phyloP scores from a whole-genome alignment of 2,329 filamentous ascomycete species.

The Colletotrichum orchidophilum region DNA sequence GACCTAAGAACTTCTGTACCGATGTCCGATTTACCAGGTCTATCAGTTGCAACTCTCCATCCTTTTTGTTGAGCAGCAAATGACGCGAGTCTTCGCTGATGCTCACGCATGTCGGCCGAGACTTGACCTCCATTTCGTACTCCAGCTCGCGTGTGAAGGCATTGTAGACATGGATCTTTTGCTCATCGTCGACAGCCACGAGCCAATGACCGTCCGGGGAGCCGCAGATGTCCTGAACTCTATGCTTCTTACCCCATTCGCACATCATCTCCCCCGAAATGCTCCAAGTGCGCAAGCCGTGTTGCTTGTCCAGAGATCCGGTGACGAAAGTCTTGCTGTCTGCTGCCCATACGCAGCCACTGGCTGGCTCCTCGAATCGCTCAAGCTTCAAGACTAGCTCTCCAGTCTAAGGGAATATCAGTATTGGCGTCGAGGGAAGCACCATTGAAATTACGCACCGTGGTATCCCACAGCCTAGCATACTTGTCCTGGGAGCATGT shows the following conservation, averaged over 20 bases:
- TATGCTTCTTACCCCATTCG: conserved; percentile 75
- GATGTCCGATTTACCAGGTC: conserved; percentile 77
- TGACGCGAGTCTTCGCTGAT: conserved; percentile 84
- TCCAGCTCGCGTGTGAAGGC: conserved; percentile 77
- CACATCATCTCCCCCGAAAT: conserved; percentile 68
- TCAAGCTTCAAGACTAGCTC: conserved; percentile 70
- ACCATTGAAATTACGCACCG: conserved; percentile 57
- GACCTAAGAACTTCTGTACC: conserved; percentile 80
- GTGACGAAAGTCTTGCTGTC: conserved; percentile 83
- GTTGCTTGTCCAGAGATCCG: conserved; percentile 75
- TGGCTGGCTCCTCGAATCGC: conserved; percentile 84
- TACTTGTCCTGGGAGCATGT: conserved; percentile 81
- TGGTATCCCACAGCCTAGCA: conserved; percentile 79
- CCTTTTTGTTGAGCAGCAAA: conserved; percentile 83
- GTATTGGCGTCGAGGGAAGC: neutral
- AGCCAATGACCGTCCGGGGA: conserved; percentile 83
- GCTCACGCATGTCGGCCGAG: conserved; percentile 79
- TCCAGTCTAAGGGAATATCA: conserved; percentile 61
- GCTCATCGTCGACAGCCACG: conserved; percentile 77
- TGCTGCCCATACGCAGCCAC: conserved; percentile 87
- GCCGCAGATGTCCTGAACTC: conserved; percentile 86
- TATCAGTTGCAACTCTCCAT: conserved; percentile 81
- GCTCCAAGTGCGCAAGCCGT: conserved; percentile 77
- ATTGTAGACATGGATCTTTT: conserved; percentile 83
- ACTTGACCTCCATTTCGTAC: conserved; percentile 75